phyloP scores from a whole-genome alignment of 768 basidiomycete species.

The Cubamyces sp. region DNA sequence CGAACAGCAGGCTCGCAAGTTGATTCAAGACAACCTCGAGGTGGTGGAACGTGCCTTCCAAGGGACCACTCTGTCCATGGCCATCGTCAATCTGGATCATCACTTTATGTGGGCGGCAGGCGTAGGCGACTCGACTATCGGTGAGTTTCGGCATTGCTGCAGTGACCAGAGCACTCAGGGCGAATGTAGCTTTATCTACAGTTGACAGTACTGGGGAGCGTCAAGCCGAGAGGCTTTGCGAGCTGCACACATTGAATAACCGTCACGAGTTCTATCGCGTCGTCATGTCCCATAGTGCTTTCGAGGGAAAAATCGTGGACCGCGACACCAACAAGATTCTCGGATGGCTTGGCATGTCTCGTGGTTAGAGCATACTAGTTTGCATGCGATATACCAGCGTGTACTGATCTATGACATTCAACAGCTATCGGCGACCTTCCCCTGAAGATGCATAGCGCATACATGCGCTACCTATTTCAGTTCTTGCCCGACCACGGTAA shows the following conservation, averaged over 20 bases:
- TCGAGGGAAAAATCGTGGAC: background rate
- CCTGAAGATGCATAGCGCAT: slow-evolving; percentile 1
- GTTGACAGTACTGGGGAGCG: background rate
- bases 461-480: slow-evolving; percentile 3
- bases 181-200: background rate
- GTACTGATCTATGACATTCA: background rate
- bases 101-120: slow-evolving; percentile 8
- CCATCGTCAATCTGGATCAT: slow-evolving; percentile 1
- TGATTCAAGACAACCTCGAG: background rate
- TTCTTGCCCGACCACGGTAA: background rate
- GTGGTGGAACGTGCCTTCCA: background rate
- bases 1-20: background rate
- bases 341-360: slow-evolving; percentile 2
- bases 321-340: background rate
- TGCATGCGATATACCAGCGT: no score
- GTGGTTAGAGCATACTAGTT: background rate
- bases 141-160: background rate
- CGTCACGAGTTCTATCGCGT: background rate
- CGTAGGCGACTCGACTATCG: slow-evolving; percentile 14
- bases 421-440: slow-evolving; percentile 14
- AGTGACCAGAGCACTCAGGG: background rate
- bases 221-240: background rate
- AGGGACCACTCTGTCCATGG: background rate
- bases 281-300: background rate
- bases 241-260: background rate